Evolutionary conservation across 306 rosid genomes (phyloP), one percentile per base, ranked within the genome.

Genomic region (Trifolium dubium): DNA sequence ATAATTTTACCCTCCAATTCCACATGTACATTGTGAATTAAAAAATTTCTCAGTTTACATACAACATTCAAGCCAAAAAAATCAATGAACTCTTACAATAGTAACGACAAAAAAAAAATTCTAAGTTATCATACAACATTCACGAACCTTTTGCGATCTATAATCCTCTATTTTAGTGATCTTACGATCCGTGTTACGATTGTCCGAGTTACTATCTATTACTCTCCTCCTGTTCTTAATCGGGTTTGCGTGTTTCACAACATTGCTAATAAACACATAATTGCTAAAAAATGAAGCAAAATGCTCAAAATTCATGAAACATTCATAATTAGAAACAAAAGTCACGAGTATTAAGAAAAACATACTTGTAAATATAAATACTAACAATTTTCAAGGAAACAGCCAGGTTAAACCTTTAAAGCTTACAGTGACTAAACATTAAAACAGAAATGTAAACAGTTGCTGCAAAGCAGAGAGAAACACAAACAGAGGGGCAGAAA

Each of bases 1-100:
- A 34, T 13, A 10, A 13, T 12, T 74, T 64, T 9, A 28, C 32
- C 43, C 31, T 18, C 70, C 39, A 4, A 67, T 49, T 43, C 30
- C 10, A 17, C 61, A 9, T 64, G 28, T 15, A 29, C 35, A 15
- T 10, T 5, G 51, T 44, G 34, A 32, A 50, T 66, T 12, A 41
- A 67, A 18, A 51, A 15, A 66, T 53, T 53, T 15, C 12, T 23
- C 15, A 17, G 10, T 66, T 75, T 66, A 55, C 28, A 65, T 29
- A 8, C 15, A 47, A 43, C 53, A 34, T 32, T n/a, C 13, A 31
- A 19, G 5, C 0, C 23, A 31, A 17, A 51, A 70, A 37, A 46
- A 46, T 19, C 23, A 23, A 23, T 23, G 23, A 23, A 23, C 23
- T 23, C 23, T 23, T 23, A 23, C 23, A 23, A 23, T 23, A 23